Conservation (phyloP, 2,329 filamentous ascomycete species). For the Ophiosphaerella narmari region DNA sequence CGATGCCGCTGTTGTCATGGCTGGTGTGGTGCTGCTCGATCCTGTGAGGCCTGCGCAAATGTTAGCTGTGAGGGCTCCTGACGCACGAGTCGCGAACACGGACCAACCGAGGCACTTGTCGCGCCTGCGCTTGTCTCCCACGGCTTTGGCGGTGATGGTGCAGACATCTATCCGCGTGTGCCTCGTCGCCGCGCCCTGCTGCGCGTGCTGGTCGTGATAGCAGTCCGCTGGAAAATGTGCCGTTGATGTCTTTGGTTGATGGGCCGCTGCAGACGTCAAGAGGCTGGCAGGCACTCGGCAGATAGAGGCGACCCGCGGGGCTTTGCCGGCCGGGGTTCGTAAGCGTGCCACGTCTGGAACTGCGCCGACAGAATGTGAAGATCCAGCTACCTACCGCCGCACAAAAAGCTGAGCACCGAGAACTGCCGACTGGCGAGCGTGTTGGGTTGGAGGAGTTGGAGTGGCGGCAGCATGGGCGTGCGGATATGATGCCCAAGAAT, state of each 20-base stretch:
- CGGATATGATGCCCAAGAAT: background rate
- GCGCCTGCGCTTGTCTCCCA: constrained; percentile 83
- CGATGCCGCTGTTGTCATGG: constrained; percentile 47
- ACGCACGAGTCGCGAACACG: constrained; percentile 22
- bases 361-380: constrained; percentile 8
- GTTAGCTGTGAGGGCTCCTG: constrained; percentile 29
- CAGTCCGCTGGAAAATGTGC: constrained; percentile 4
- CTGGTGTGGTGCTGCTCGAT: constrained; percentile 46
- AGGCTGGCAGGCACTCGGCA: constrained; percentile 14
- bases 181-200: constrained; percentile 31
- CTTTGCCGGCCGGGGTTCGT: constrained; percentile 17
- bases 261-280: constrained; percentile 17
- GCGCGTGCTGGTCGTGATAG: constrained; percentile 10
- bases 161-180: constrained; percentile 54
- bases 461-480: background rate
- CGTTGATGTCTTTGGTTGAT: constrained; percentile 9
- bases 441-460: no score
- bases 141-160: constrained; percentile 87
- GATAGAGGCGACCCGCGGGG: constrained; percentile 28
- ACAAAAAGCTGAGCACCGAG: no score
- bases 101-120: constrained; percentile 47
- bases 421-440: no score
- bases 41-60: constrained; percentile 37
- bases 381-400: background rate
- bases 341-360: constrained; percentile 13